Evolutionary conservation across 225 moss, liverwort and hornwort species (phyloP), one percentile per base, ranked within the genome.

Genomic region (Thuidium tamariscinum): DNA sequence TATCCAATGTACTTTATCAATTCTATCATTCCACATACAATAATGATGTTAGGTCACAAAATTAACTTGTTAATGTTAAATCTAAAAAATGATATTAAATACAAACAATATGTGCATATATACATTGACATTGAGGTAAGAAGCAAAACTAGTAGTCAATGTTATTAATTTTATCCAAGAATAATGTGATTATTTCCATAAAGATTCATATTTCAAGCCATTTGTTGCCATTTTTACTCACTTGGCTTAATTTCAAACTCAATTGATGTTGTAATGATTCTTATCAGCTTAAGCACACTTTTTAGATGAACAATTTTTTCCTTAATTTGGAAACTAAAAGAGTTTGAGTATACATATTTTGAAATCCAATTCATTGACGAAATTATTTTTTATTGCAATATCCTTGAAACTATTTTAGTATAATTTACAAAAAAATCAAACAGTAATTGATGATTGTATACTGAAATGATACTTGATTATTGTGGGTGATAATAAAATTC

Each of bases 81-180:
- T n/a, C 13, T 14, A 13, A 18, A 46, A 51, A 12, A 0, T 21
- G 1, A 5, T 49, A 34, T 49, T 32, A 2, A 2, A 49, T 74
- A 49, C 4, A 49, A 73, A 19, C 2, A 20, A 73, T 32, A 32
- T 73, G 4, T 74, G 7, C 4, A 8, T 7, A 5, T 8, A 13
- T 3, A 55, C 2, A 26, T 1, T 5, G 4, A 55, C 2, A 26
- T 1, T 5, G 4, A 10, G 2, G 10, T 4, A 0, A 55, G 0
- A 55, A 37, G 1, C 2, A 4, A 17, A 37, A 7, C 11, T 15
- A 56, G 1, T 17, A 55, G 16, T 77, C 4, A 56, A 55, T 37
- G 4, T 37, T 37, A 11, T 7, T 16, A 37, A 26, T 36, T 37
- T 55, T 26, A 36, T 76, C 7, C 3, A 76, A 76, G 1, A 49